Base-by-base conservation (phyloP, 805 yeast species). In the Torulaspora gathmanii region DNA sequence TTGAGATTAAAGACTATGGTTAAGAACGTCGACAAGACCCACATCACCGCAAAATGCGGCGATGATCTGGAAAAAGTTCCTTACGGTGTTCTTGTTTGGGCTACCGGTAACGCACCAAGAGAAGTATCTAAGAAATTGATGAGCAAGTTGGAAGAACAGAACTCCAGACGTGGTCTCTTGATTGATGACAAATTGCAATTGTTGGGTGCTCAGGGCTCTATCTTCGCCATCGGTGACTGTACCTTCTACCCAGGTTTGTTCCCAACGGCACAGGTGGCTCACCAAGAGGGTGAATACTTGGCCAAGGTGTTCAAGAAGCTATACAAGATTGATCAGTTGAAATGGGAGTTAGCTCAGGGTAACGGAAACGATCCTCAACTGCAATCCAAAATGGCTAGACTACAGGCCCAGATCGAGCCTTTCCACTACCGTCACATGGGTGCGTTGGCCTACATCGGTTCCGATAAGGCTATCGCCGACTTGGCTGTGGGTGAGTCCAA, bases 211-310 rank as follows among this genome's bases (percentile, higher is more conserved):
- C 75, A 75, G 57, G 86, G 83, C 52, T 68, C 71, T 19, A 80
- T 91, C 56, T 91, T 75, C 68, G 97, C 95, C 40, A 70, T 90
- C 46, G 98, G 98, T 65, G 98, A 90, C 72, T 90, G 97, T 72
- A 86, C 97, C 30, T 81, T 84, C 67, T 74, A 78, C 50, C 86
- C 93, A 52, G 86, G 86, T 64, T 81, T 80, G 57, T 93, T 96
- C 34, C 97, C 97, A 56, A 90, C 98, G 51, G 98, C 97, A 20
- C 97, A 90, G 75, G 97, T 89, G 45, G 98, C 98, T 33, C 81
- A 88, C 70, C 97, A 90, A 74, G 87, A 90, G 70, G 97, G 96
- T 65, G 73, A 75, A 46, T 90, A 78, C 70, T 77, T 90, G 55
- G 93, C 90, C 45, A 70, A 73, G 27, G 79, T 81, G 54, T 83